Evolutionary conservation across 2,329 filamentous ascomycete genomes (phyloP), one percentile per base, ranked within the genome.

Genomic region (Colletotrichum sp.): DNA sequence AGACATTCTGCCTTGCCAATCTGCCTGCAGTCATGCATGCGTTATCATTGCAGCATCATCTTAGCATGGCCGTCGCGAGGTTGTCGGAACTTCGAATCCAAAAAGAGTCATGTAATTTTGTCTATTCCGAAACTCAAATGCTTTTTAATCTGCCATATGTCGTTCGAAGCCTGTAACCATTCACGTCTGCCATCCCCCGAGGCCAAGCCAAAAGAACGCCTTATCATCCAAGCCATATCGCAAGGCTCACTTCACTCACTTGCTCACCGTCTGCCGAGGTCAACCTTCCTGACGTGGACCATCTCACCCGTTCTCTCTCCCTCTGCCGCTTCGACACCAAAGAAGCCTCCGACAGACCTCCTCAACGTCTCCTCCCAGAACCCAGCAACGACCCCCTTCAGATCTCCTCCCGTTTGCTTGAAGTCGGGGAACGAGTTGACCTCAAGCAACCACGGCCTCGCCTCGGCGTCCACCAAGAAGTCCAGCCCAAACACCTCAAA

Each of bases 361-460:
- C 92, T 88, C 57, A 98, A 88, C 26, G 95, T 93, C 13, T 92
- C 94, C 80, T 92, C 89, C 89, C 98, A 97, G 79, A 99, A 88
- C 9, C 93, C 94, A 24, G 88, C 90, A 28, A 99, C 93, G 55
- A 99, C 84, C 0, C 86, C 90, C 82, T 90, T 92, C 78, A 98
- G 85, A 72, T 94, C 93, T 9, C 90, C 89, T 10, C 97, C 97
- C 18, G 96, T 98, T 90, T 99, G 96, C 81, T 91, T 93, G 82
- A 99, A 99, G 86, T 99, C 97, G 12, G 97, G 97, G 85, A 98
- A 99, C 1, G 96, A 95, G 87, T 99, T 99, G 36, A 98, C 91
- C 87, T 99, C 97, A 72, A 99, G 87, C 81, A 99, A 83, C 92
- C 93, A 98, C 5, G 92, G 91, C 5, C 81, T 88, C 0, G 92